These are phyloP conservation scores for Hygrocybe coccinea DNA, from an alignment of 768 basidiomycete genomes.

Conservation along the genomic window DNA sequence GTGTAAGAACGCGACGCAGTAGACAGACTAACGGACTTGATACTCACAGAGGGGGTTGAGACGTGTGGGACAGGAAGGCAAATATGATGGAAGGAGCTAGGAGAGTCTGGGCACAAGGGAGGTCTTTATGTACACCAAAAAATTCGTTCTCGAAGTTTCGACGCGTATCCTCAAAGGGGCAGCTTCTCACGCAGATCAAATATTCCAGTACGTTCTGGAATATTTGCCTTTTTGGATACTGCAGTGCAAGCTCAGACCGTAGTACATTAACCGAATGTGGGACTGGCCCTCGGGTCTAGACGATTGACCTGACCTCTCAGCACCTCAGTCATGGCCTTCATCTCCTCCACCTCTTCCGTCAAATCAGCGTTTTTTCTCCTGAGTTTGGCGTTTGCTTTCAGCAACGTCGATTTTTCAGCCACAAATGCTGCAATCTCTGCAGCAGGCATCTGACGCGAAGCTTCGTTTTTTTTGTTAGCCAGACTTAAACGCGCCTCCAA, in stretches of 20 bases:
- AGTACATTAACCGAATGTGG: too few relatives aligned
- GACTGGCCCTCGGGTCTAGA: constrained; percentile 45
- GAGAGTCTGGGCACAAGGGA: neutral
- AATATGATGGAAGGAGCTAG: neutral
- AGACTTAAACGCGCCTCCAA: constrained; percentile 54
- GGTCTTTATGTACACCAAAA: neutral
- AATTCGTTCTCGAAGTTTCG: constrained; percentile 6
- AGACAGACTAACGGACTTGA: neutral
- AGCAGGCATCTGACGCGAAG: constrained; percentile 28
- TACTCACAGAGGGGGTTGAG: neutral
- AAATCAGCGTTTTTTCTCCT: constrained; percentile 51
- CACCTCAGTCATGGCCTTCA: constrained; percentile 66
- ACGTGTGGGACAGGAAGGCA: neutral
- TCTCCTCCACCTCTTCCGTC: constrained; percentile 49
- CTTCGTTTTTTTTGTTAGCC: constrained; percentile 38
- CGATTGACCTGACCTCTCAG: constrained; percentile 55
- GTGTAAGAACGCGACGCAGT: constrained; percentile 2
- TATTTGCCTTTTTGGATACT: constrained; percentile 34
- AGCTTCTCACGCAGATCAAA: neutral
- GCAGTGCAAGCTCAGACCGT: too few relatives aligned
- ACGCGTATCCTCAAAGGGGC: neutral
- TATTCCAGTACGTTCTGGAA: constrained; percentile 1
- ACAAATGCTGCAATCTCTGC: constrained; percentile 43
- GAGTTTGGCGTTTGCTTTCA: constrained; percentile 48
- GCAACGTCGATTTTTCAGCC: constrained; percentile 42